Evolutionary conservation across 257 asterid genomes (phyloP).

Genomic region (Jaltomata sinuosa): DNA sequence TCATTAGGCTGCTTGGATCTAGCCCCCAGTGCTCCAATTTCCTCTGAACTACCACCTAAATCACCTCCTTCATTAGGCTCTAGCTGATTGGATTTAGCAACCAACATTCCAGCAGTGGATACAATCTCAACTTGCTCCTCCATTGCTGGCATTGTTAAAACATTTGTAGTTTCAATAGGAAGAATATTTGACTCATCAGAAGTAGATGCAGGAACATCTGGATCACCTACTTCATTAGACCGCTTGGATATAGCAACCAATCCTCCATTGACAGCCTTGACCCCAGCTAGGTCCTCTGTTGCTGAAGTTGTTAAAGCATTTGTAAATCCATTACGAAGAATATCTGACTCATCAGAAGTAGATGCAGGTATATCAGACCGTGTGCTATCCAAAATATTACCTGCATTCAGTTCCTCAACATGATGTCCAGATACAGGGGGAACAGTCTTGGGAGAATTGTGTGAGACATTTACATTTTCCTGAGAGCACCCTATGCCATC

Average conservation of each 20-base stretch:
- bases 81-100: conserved; percentile 10
- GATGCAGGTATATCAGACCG: background rate
- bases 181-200: background rate
- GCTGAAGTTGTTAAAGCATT: conserved; percentile 5
- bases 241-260: conserved; percentile 6
- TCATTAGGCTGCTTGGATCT: conserved; percentile 16
- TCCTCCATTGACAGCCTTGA: background rate
- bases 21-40: background rate
- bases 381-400: conserved; percentile 4
- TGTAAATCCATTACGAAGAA: conserved; percentile 9
- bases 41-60: background rate
- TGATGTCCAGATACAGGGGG: conserved; percentile 11
- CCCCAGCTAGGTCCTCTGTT: conserved; percentile 7
- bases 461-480: conserved; percentile 5
- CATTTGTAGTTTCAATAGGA: background rate
- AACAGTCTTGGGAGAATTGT: background rate
- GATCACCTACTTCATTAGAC: conserved; percentile 4
- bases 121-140: conserved; percentile 3
- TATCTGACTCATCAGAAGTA: conserved; percentile 1
- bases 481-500: background rate
- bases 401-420: conserved; percentile 5
- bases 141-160: background rate
- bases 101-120: background rate
- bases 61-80: conserved; percentile 9
- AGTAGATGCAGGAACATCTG: background rate